Evolutionary conservation across 176 grass and related monocot genomes (phyloP), one percentile per base, ranked within the genome.

Genomic region (Aegilops umbellulata): DNA sequence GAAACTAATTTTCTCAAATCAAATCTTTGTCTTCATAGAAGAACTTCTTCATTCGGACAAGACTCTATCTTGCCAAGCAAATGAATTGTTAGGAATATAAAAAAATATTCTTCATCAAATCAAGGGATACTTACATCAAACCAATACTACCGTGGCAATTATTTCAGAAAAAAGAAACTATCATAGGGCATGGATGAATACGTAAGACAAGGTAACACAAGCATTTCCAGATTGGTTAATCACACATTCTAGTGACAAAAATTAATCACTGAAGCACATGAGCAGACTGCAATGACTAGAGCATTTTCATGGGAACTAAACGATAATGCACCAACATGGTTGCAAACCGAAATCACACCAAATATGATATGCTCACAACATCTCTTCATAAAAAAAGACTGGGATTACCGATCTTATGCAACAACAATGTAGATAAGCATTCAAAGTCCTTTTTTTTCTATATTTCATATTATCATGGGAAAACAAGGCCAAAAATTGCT

Each of bases 1-100:
- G 85, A 90, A 95, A 92, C 76, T 95, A 95, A 82, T 86, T 90
- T 95, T 86, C 88, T 90, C 82, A 88, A 89, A 92, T 73, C 84
- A 79, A 85, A 84, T 84, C 90, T 91, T 92, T 92, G 88, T 92
- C 93, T 92, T 92, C 89, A 92, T 86, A 90, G 86, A 95, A 83
- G 90, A 89, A 92, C 90, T 92, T 61, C 58, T 61, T 91, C 92
- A 79, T 90, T 81, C 63, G 73, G 86, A 92, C 83, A 90, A 95
- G 88, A 95, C 88, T 87, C 80, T 90, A 89, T 79, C 88, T 91
- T 90, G 77, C 82, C 90, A 92, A 92, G 61, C 65, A 92, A 92
- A 92, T 82, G 76, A 95, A 90, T 82, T 76, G 88, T 88, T 90
- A 95, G 88, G 83, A 85, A 82, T 89, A 61, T 74, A 36, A 36